A percentile compares a stretch with the other conserved stretches of the same genome.
Conservation (phyloP, 768 basidiomycete species). For the Lactifluus volemus region DNA sequence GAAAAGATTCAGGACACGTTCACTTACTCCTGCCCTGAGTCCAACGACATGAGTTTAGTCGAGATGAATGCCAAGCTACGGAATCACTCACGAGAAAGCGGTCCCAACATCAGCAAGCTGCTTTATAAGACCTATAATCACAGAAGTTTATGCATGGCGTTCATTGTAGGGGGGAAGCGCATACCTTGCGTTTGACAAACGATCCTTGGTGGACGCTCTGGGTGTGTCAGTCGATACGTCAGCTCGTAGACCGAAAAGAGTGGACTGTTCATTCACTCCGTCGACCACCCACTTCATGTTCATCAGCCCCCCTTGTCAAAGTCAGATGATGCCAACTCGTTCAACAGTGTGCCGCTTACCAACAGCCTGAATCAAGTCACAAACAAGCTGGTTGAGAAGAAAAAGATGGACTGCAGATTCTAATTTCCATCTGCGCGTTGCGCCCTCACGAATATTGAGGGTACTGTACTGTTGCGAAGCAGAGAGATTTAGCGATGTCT, state of each 20-base stretch:
- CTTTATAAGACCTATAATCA: slow-evolving; percentile 12
- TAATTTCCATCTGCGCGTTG: slow-evolving; percentile 16
- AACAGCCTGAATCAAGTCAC: slow-evolving; percentile 25
- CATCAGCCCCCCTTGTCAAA: slow-evolving; percentile 31
- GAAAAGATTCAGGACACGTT: not conserved
- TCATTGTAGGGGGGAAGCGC: not conserved
- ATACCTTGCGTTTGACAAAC: slow-evolving; percentile 17
- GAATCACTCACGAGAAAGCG: slow-evolving; percentile 16
- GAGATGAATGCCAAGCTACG: not conserved
- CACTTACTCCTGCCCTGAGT: slow-evolving; percentile 11
- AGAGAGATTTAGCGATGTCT: not conserved
- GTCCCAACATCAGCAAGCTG: slow-evolving; percentile 18
- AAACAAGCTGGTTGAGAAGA: slow-evolving; percentile 24
- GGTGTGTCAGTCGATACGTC: not conserved
- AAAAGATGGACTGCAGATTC: slow-evolving; percentile 25
- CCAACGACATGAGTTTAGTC: not conserved
- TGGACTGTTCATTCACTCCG: slow-evolving; percentile 24
- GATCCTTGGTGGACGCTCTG: not conserved
- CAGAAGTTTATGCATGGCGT: not conserved
- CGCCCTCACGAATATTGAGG: slow-evolving; percentile 15
- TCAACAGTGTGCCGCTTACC: slow-evolving; percentile 13
- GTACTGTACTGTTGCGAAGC: slow-evolving; percentile 18
- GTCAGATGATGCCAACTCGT: not conserved
- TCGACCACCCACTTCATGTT: slow-evolving; percentile 29
- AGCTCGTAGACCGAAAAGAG: not conserved